Conservation (phyloP, 148 eudicot genomes). For the Silene latifolia region DNA sequence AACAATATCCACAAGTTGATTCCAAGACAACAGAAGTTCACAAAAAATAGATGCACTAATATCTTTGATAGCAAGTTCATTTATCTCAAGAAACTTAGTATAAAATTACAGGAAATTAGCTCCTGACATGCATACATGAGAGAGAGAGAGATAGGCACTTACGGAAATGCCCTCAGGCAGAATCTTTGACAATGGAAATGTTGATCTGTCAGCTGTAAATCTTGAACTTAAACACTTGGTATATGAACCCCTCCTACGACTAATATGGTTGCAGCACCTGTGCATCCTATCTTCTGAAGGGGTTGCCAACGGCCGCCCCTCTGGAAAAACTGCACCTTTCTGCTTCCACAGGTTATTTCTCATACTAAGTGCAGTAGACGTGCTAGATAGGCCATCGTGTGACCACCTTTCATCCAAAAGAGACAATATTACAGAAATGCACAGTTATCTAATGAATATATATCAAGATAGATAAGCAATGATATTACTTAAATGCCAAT, state of each 20-base stretch:
- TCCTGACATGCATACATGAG: neutral
- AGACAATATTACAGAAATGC: neutral
- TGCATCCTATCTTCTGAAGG: conserved; percentile 19
- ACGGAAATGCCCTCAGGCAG: conserved; percentile 38
- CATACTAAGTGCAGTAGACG: conserved; percentile 24
- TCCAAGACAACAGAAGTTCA: neutral
- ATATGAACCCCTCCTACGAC: conserved; percentile 35
- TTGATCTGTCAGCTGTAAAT: conserved; percentile 53
- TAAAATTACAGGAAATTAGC: neutral
- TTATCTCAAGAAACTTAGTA: neutral
- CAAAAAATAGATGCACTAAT: neutral
- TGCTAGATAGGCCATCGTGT: conserved; percentile 25
- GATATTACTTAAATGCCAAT: neutral
- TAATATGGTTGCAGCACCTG: conserved; percentile 41
- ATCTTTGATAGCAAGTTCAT: neutral
- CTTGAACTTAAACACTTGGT: conserved; percentile 36
- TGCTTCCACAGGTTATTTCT: conserved; percentile 28
- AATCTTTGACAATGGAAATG: conserved; percentile 43
- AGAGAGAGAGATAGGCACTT: conserved; percentile 11
- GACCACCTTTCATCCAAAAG: conserved; percentile 35
- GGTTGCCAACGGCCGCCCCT: conserved; percentile 20
- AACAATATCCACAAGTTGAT: neutral
- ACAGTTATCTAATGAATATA: neutral
- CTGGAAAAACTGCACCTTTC: conserved; percentile 18
- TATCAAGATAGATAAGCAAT: neutral